Percentiles rank a stretch among this genome's conserved stretches.
These are phyloP conservation scores for Chaetothyriales sp. DNA, from an alignment of 2,329 filamentous ascomycete genomes.

Conservation along the genomic window DNA sequence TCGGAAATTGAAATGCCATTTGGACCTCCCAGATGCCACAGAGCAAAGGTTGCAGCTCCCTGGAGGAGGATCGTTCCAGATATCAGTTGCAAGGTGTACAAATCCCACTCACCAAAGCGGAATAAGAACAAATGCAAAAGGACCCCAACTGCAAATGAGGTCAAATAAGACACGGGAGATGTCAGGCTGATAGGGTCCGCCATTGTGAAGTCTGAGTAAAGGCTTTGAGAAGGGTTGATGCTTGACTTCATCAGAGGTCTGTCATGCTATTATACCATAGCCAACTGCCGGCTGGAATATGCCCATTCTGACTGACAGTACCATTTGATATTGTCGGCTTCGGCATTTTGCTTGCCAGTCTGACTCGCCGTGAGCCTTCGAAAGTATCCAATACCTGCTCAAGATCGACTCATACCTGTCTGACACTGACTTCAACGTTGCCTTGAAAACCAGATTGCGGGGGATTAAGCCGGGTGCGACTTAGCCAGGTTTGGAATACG, in stretches of 20 bases:
- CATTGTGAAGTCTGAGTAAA: neutral
- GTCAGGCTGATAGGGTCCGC: neutral
- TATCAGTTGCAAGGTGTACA: conserved; percentile 3
- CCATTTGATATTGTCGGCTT: no score
- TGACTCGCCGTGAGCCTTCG: neutral
- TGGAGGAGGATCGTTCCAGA: neutral
- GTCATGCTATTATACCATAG: neutral
- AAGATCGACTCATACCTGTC: no score
- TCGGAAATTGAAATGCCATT: conserved; percentile 47
- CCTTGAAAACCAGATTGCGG: neutral
- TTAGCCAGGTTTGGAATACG: no score
- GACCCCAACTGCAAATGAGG: conserved; percentile 2
- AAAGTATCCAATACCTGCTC: neutral
- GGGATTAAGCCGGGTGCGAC: no score
- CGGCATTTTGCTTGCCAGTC: neutral
- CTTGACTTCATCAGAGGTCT: neutral
- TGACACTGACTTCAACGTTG: neutral
- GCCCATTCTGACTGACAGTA: neutral
- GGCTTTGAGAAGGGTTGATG: neutral
- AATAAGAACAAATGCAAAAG: conserved; percentile 9
- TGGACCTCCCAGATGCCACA: conserved; percentile 28
- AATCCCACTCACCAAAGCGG: conserved; percentile 9
- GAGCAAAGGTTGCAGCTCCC: conserved; percentile 27
- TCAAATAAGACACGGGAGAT: neutral
- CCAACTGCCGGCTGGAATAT: neutral